Evolutionary conservation across 805 yeast genomes (phyloP), one percentile per base, ranked within the genome.

Genomic region (Wickerhamiella kurtzmanii): DNA sequence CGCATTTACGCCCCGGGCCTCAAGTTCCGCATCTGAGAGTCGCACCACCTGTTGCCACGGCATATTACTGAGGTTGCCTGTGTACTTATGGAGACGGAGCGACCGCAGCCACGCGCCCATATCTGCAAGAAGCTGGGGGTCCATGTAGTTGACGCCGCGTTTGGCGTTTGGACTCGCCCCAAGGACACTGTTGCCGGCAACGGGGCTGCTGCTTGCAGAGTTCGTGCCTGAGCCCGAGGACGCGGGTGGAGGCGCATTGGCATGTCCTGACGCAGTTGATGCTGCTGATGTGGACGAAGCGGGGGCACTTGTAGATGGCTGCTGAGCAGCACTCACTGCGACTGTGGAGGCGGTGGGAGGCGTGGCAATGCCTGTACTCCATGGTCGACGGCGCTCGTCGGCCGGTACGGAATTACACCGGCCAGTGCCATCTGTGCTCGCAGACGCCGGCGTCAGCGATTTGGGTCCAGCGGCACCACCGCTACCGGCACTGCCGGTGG

Each of bases 61-160:
- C 53, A 80, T 70, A 51, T 77, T 79, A 56, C 80, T 76, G 53
- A 92, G 71, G 49, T 82, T 82, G 35, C 79, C 87, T 1, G 97
- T 88, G 67, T 92, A 92, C 65, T 92, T 92, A 70, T 92, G 99
- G 58, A 92, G 71, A 53, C 99, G 71, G 51, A 89, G 69, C 11
- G 87, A 73, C 63, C 94, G 81, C 63, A 92, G 71, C 98, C 98
- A 92, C 8, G 82, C 80, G 2, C 96, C 95, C 43, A 92, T 77
- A 60, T 92, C 89, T 50, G 53, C 46, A 56, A 92, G 69, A 50
- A 68, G 58, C 47, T 56, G 64, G 19, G 56, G 57, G 48, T 63
- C 66, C 22, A 55, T 47, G 36, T 46, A 51, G 43, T 47, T 46
- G 28, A 49, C 52, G 20, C 41, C 44, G 22, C 54, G 51, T 19